Evolutionary conservation across 2,329 filamentous ascomycete species (phyloP), one percentile per base, ranked within the genome.

Genomic region (Simplicillium aogashimaense): DNA sequence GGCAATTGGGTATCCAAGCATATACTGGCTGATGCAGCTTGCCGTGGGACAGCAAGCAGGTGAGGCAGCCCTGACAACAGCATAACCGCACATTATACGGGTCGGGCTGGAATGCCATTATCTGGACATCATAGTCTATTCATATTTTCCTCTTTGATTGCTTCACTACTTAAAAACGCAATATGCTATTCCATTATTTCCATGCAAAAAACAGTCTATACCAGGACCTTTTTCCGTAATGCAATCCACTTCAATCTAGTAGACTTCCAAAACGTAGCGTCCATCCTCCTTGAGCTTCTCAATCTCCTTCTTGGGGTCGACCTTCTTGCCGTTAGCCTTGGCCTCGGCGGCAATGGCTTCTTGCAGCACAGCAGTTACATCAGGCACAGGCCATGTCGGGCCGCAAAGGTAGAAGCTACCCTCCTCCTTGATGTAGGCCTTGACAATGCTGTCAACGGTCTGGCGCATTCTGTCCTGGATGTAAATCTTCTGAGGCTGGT

Each of bases 401-500:
- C 92, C 92, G 60, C 92, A 98, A 14, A 98, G 81, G 65, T 98
- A 98, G 69, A 98, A 98, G 29, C 83, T 82, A 42, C 92, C 92
- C 53, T 92, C 83, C 50, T 95, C 78, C 54, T 81, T 70, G 49
- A 95, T 78, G 61, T 97, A 97, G 1, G 88, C 84, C 63, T 88
- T 70, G 43, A 87, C 74, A 47, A 98, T 94, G 46, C 92, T 81
- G 35, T 70, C 66, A 44, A 97, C 66, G 1, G 83, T 87, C 74
- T 97, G 75, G 43, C 92, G 75, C 92, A 98, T 98, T 50, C 89
- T 79, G 61, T 98, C 92, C 70, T 98, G 92, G 57, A 98, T 98
- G 66, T 98, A 98, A 49, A 98, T 95, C 80, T 98, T 98, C 69
- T 95, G 75, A 13, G 86, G 84, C 74, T 98, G 92, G 59, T 98